Base-by-base conservation (phyloP, 345 rosid genomes). In the Heritiera fomes region DNA sequence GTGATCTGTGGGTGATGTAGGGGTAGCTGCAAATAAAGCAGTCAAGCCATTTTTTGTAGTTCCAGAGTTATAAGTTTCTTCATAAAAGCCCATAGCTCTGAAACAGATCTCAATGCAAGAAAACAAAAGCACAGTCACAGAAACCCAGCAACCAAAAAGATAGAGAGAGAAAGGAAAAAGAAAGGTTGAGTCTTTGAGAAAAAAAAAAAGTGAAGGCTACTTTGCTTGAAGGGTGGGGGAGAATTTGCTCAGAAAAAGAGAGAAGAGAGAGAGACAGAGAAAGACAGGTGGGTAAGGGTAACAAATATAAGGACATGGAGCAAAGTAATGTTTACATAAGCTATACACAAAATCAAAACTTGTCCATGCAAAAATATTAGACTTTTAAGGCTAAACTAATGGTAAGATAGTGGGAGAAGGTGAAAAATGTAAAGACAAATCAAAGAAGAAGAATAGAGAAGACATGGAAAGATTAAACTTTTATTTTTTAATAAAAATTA, bases 201-300 rank as follows among this genome's bases (percentile, higher is more conserved):
- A 65, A 77, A 68, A 53, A 15, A 43, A 68, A 84, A 75, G 86
- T 38, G 20, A 76, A 79, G 81, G 87, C 74, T 68, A 73, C 90
- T 83, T 89, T 84, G 87, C 90, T 87, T 89, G 80, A 80, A 79
- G 85, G 70, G 75, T 79, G 84, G 84, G 85, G 82, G 83, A 78
- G 86, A 87, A 85, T 84, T 83, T 80, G 20, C 14, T 47, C 34
- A 47, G 50, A 74, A 30, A 75, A 15, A 76, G 43, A 77, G 32
- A 58, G 73, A 28, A 59, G 40, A 53, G 56, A 53, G 56, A 68
- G 23, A 72, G 32, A 41, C 38, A 34, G 53, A 71, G 7, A 60
- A 56, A 73, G 45, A 58, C 45, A 68, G 67, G 38, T 61, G 49
- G 79, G 59, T 30, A 50, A 14, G 41, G 38, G 43, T 5, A 41